Conservation (phyloP, 148 eudicot genomes). For the Rhododendron ovatum region DNA sequence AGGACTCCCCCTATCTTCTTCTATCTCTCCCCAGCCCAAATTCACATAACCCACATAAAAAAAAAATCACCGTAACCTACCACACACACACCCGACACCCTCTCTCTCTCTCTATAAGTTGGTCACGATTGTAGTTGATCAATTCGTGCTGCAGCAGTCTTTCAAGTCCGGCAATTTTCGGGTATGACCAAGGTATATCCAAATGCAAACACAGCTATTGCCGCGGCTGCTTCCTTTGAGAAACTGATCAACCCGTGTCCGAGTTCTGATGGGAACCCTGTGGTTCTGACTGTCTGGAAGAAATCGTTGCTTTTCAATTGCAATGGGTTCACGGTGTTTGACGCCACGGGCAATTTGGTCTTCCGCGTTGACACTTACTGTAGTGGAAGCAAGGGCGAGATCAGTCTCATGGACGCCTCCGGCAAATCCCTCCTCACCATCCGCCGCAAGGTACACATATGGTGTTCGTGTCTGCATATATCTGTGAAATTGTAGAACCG, state of each 20-base stretch:
- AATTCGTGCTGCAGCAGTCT: neutral
- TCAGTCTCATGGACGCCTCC: constrained; percentile 61
- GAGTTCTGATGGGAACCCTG: neutral
- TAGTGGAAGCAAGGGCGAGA: constrained; percentile 32
- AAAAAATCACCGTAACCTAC: neutral
- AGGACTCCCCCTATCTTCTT: too few species aligned
- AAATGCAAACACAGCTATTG: constrained; percentile 4
- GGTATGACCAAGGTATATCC: constrained; percentile 34
- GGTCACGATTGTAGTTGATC: neutral
- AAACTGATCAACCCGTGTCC: neutral
- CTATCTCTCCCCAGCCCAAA: neutral
- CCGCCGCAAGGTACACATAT: constrained; percentile 63
- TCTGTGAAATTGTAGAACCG: neutral
- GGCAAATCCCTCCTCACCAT: constrained; percentile 72
- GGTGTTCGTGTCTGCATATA: neutral
- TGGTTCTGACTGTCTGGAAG: constrained; percentile 70
- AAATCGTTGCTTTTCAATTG: constrained; percentile 67
- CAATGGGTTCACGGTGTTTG: constrained; percentile 70
- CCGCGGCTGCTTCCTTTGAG: neutral
- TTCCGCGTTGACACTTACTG: constrained; percentile 71
- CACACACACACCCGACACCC: too few species aligned
- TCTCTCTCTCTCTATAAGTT: neutral
- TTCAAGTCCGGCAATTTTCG: neutral
- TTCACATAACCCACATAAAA: neutral
- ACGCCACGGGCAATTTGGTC: constrained; percentile 55